Evolutionary conservation across 1,284 basidiomycete species (phyloP).

Genomic region (Tilletiopsis washingtonensis): DNA sequence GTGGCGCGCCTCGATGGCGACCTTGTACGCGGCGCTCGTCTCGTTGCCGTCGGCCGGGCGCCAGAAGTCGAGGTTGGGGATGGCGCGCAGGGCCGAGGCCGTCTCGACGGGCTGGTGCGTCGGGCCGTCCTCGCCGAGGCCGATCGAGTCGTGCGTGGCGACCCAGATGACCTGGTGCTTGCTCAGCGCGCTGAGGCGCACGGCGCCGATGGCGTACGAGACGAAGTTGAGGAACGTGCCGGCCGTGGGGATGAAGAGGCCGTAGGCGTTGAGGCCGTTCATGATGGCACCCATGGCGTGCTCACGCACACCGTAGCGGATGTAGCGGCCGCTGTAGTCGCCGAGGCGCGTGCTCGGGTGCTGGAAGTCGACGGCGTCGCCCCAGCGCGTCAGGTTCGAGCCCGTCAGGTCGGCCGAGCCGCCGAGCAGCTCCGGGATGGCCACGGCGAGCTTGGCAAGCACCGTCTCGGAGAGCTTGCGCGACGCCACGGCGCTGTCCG

Average conservation of each 20-base stretch:
- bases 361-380: constrained; percentile 82
- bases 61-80: constrained; percentile 65
- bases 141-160: constrained; percentile 55
- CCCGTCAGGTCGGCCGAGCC: constrained; percentile 89
- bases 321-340: constrained; percentile 75
- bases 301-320: constrained; percentile 94
- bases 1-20: constrained; percentile 63
- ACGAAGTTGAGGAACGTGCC: constrained; percentile 68
- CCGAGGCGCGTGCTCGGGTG: constrained; percentile 71
- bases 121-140: constrained; percentile 78
- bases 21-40: constrained; percentile 79
- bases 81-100: constrained; percentile 73
- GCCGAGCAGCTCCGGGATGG: constrained; percentile 67
- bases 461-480: constrained; percentile 89
- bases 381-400: constrained; percentile 77
- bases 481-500: constrained; percentile 76
- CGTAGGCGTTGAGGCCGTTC: constrained; percentile 77
- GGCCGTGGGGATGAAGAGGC: constrained; percentile 68
- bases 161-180: constrained; percentile 86
- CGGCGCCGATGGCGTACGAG: constrained; percentile 83
- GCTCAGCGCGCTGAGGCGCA: constrained; percentile 81
- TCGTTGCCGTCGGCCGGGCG: constrained; percentile 89
- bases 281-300: constrained; percentile 94
- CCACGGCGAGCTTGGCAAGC: constrained; percentile 65
- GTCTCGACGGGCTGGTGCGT: constrained; percentile 93